These are phyloP conservation scores for Phytophthora litchii DNA, from an alignment of 352 stramenopile genomes.

Conservation along the genomic window DNA sequence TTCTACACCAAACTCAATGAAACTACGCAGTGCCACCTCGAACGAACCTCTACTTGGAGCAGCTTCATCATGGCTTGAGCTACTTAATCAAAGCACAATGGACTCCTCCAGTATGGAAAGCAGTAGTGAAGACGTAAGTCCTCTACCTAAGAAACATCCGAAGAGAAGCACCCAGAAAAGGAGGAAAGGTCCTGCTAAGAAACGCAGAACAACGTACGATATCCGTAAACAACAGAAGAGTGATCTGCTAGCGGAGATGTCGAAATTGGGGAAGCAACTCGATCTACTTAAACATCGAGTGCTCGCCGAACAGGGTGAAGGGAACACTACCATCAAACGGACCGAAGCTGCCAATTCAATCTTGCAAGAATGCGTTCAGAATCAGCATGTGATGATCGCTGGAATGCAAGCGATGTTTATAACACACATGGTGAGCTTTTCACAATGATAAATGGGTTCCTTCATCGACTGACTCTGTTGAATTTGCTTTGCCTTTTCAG, in stretches of 20 bases:
- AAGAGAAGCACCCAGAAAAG: background rate
- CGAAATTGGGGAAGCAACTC: conserved; percentile 32
- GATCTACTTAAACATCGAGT: conserved; percentile 36
- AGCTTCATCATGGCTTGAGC: conserved; percentile 3
- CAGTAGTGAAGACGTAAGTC: conserved; percentile 1
- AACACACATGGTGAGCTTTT: conserved; percentile 11
- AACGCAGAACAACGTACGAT: conserved; percentile 33
- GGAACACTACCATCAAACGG: conserved; percentile 12
- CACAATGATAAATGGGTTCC: background rate
- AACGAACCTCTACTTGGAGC: conserved; percentile 4
- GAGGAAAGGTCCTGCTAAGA: conserved; percentile 18
- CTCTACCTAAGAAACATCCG: background rate
- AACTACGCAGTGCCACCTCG: background rate
- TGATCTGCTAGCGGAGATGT: conserved; percentile 26
- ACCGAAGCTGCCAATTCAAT: conserved; percentile 21
- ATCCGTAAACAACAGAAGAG: conserved; percentile 45
- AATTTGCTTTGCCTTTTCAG: conserved; percentile 5
- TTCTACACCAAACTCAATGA: background rate
- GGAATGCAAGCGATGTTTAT: conserved; percentile 22
- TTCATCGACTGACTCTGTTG: background rate
- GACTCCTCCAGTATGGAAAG: conserved; percentile 3
- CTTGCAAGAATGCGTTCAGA: conserved; percentile 22
- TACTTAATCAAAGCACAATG: conserved; percentile 3
- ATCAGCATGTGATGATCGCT: conserved; percentile 33
- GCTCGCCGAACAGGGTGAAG: conserved; percentile 26